Evolutionary conservation across 306 rosid genomes (phyloP).

Genomic region (Boehmeria nivea): DNA sequence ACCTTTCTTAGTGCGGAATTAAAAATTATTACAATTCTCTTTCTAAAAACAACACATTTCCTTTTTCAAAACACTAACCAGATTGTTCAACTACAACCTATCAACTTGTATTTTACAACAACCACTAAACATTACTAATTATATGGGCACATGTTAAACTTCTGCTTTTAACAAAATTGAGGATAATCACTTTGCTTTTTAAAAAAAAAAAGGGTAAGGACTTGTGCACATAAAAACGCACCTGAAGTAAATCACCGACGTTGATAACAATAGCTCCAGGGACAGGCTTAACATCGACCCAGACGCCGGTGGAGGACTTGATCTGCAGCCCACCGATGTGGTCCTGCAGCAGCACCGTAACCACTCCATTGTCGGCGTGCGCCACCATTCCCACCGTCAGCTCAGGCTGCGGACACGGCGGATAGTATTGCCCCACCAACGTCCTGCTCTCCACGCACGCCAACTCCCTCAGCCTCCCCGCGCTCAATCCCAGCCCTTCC

Average conservation of each 20-base stretch:
- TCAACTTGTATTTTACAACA: too few relatives aligned
- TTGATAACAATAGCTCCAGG: constrained; percentile 73
- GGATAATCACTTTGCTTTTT: too few relatives aligned
- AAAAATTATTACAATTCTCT: too few relatives aligned
- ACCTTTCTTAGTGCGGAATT: too few relatives aligned
- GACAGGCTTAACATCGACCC: constrained; percentile 65
- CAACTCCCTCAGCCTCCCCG: constrained; percentile 26
- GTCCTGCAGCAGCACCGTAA: constrained; percentile 64
- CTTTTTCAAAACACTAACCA: too few relatives aligned
- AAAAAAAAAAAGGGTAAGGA: too few relatives aligned
- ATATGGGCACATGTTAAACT: too few relatives aligned
- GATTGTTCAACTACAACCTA: too few relatives aligned
- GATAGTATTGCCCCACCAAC: constrained; percentile 37
- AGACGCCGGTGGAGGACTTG: constrained; percentile 31
- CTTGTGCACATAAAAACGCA: not conserved
- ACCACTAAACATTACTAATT: too few relatives aligned
- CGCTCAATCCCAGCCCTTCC: constrained; percentile 41
- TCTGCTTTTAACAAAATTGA: too few relatives aligned
- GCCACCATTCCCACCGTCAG: constrained; percentile 56
- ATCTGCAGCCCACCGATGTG: constrained; percentile 82
- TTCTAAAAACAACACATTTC: too few relatives aligned
- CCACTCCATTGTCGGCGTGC: constrained; percentile 68
- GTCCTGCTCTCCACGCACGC: constrained; percentile 27
- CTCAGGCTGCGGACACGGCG: constrained; percentile 37
- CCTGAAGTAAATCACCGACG: constrained; percentile 83